phyloP scores from a whole-genome alignment of 1,284 basidiomycete species.

The Ganoderma lingzhi region DNA sequence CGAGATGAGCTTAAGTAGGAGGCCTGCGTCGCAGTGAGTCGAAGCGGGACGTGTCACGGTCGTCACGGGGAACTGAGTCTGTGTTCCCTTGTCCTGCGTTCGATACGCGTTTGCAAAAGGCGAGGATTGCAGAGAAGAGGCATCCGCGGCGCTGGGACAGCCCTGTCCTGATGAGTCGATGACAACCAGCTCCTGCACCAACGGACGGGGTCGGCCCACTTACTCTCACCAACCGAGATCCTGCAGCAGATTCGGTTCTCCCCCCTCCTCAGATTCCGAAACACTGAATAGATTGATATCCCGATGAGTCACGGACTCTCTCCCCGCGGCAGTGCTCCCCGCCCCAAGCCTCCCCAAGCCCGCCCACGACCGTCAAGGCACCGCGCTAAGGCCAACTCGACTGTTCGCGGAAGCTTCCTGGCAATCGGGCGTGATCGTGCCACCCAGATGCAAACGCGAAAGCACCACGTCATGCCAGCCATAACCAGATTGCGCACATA shows the following conservation, averaged over 20 bases:
- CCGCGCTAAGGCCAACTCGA: neutral
- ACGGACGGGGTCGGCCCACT: conserved; percentile 5
- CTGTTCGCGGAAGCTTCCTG: neutral
- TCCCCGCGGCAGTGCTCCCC: conserved; percentile 24
- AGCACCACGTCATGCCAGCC: neutral
- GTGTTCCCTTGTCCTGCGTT: conserved; percentile 6
- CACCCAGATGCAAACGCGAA: neutral
- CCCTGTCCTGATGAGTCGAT: conserved; percentile 24
- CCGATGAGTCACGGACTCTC: conserved; percentile 23
- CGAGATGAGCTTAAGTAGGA: conserved; percentile 10
- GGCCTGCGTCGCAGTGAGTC: conserved; percentile 1
- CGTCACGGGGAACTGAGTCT: conserved; percentile 12
- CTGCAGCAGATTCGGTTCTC: conserved; percentile 3
- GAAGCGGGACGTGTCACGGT: neutral
- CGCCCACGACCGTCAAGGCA: neutral
- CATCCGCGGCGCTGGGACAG: conserved; percentile 24
- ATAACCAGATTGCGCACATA: neutral
- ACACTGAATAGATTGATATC: conserved; percentile 29
- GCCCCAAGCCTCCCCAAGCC: neutral
- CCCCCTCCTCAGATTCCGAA: conserved; percentile 17
- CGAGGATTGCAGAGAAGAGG: conserved; percentile 13
- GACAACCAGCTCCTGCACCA: conserved; percentile 2
- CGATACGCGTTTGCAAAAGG: conserved; percentile 15
- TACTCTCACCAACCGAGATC: conserved; percentile 15
- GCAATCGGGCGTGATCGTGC: neutral